Conservation (phyloP, 2,329 filamentous ascomycete species). For the Aspergillus glaucus region DNA sequence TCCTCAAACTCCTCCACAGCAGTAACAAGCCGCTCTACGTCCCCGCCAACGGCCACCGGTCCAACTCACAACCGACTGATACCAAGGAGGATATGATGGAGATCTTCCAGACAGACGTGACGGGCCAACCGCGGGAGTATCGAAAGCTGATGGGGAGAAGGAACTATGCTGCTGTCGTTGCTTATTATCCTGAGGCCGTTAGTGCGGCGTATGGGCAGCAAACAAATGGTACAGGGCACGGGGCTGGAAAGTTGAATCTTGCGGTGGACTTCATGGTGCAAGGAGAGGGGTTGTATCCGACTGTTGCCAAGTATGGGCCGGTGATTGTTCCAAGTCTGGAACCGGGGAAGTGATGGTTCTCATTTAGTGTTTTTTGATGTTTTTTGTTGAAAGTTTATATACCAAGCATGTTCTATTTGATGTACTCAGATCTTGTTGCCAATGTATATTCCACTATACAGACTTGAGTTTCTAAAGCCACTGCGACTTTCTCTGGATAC, state of each 20-base stretch:
- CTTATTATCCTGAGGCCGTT: slow-evolving; percentile 80
- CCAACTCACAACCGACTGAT: slow-evolving; percentile 65
- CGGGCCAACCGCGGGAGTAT: slow-evolving; percentile 72
- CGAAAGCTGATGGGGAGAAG: slow-evolving; percentile 88
- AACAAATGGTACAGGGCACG: slow-evolving; percentile 14
- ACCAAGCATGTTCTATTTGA: not conserved
- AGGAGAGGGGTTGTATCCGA: slow-evolving; percentile 72
- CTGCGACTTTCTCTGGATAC: no score
- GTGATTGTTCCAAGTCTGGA: slow-evolving; percentile 88
- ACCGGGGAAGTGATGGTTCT: slow-evolving; percentile 52
- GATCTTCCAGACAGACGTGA: slow-evolving; percentile 92
- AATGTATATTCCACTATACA: no score
- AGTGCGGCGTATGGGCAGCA: slow-evolving; percentile 38
- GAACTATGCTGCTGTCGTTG: slow-evolving; percentile 91
- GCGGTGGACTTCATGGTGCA: slow-evolving; percentile 97
- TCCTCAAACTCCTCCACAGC: slow-evolving; percentile 83
- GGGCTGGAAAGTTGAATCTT: slow-evolving; percentile 61
- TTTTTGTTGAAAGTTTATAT: not conserved
- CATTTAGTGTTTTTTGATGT: not conserved
- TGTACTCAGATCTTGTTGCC: no score
- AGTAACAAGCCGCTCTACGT: slow-evolving; percentile 89
- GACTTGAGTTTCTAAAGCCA: no score
- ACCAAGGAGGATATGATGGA: slow-evolving; percentile 99
- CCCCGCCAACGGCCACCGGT: slow-evolving; percentile 74
- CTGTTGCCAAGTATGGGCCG: slow-evolving; percentile 91